Evolutionary conservation across 2,329 filamentous ascomycete genomes (phyloP).

Genomic region (Dothideomycetes sp.): DNA sequence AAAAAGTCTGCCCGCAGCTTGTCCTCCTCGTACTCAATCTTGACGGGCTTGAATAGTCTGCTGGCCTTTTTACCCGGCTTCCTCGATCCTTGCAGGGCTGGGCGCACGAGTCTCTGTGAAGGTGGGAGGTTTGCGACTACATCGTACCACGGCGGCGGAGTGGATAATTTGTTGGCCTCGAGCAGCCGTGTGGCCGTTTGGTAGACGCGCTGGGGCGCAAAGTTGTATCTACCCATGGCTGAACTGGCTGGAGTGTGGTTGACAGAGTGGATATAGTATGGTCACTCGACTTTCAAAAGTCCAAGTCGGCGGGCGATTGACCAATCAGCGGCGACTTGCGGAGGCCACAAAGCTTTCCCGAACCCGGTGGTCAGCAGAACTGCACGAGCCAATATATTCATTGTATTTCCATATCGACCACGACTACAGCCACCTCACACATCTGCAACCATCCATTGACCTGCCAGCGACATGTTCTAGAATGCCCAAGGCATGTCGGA

Average conservation of each 20-base stretch:
- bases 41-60: conserved; percentile 69
- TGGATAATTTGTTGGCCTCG: conserved; percentile 28
- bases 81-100: conserved; percentile 32
- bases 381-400: neutral
- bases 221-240: conserved; percentile 42
- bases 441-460: neutral
- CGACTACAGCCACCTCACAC: neutral
- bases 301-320: neutral
- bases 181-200: conserved; percentile 40
- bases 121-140: conserved; percentile 48
- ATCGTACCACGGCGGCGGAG: conserved; percentile 45
- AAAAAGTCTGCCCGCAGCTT: conserved; percentile 71
- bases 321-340: neutral
- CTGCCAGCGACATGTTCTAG: conserved; percentile 1
- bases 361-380: neutral
- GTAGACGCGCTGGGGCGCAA: conserved; percentile 41
- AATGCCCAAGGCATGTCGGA: conserved; percentile 5
- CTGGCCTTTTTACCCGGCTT: conserved; percentile 53
- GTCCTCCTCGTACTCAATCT: conserved; percentile 75
- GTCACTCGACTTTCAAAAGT: neutral
- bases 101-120: conserved; percentile 47
- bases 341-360: neutral
- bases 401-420: neutral
- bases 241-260: no score
- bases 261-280: no score